Evolutionary conservation across 164 flowering plant genomes (phyloP).

Genomic region (Warburgia ugandensis): DNA sequence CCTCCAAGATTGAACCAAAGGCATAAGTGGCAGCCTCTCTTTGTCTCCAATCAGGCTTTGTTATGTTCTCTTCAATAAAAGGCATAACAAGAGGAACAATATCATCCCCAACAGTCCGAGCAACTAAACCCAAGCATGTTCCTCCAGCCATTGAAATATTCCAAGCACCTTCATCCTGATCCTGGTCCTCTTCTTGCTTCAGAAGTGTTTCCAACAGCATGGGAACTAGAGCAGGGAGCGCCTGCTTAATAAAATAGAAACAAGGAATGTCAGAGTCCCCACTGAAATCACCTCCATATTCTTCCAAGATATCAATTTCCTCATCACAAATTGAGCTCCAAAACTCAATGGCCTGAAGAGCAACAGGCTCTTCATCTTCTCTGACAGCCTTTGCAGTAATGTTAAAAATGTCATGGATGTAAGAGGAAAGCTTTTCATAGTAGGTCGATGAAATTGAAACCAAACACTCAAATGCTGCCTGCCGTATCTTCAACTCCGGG

Average conservation of each 20-base stretch:
- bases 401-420: slow-evolving; percentile 48
- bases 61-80: slow-evolving; percentile 51
- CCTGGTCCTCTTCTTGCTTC: slow-evolving; percentile 65
- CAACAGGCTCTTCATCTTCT: slow-evolving; percentile 64
- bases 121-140: slow-evolving; percentile 58
- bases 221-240: slow-evolving; percentile 53
- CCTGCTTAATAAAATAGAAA: slow-evolving; percentile 58
- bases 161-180: slow-evolving; percentile 68
- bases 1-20: slow-evolving; percentile 58
- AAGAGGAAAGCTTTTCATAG: slow-evolving; percentile 47
- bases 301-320: slow-evolving; percentile 57
- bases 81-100: slow-evolving; percentile 59
- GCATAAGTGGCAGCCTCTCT: slow-evolving; percentile 70
- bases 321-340: slow-evolving; percentile 66
- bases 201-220: slow-evolving; percentile 50
- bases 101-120: slow-evolving; percentile 59
- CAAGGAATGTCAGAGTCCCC: slow-evolving; percentile 52
- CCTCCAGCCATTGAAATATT: slow-evolving; percentile 72
- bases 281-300: slow-evolving; percentile 45
- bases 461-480: slow-evolving; percentile 65
- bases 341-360: slow-evolving; percentile 60
- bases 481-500: slow-evolving; percentile 43
- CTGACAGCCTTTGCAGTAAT: slow-evolving; percentile 54
- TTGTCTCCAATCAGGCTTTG: slow-evolving; percentile 62
- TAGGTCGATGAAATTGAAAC: slow-evolving; percentile 53